Base-by-base conservation (phyloP, 192 early-diverging fungal species). In the Haplosporangium gracile region DNA sequence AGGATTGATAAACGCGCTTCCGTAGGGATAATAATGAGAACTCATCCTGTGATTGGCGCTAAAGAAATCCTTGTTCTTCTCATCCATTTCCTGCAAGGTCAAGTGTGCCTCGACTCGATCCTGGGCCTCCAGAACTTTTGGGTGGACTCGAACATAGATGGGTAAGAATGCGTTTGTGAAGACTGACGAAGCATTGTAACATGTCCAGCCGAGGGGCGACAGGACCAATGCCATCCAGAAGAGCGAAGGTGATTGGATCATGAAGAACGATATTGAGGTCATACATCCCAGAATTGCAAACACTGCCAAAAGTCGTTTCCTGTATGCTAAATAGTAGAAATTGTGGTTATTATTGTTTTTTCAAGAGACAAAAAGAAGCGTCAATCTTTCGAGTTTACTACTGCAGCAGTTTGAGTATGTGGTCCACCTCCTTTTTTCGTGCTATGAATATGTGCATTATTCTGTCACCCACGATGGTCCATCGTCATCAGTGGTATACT, bases 161-260 rank as follows among this genome's bases (percentile, higher is more conserved):
- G 91, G 92, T 34, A 93, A 55, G 57, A 92, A 92, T n/a, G 90
- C 88, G 22, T 89, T 85, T 3, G 88, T 92, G 74, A 93, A 92
- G n/a, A 92, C 91, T 68, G 83, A 82, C 0, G 86, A 87, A 13
- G 85, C 77, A 49, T 91, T 91, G 70, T 89, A 91, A 34, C 79
- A 89, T 15, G 91, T 68, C 74, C 82, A 89, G 40, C 78, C 84
- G 9, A 86, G 24, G 3, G 84, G 79, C 20, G 84, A 76, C 0
- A 86, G 72, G 20, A 86, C 22, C 9, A 72, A 32, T 15, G 76
- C 57, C 47, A 86, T 10, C 84, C 79, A 81, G 42, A 86, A 77
- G 39, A 60, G 55, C 1, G 78, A 78, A 1, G 75, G 78, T 1
- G 57, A 49, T 18, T 75, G 78, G 68, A 86, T 72, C 16, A 81